These are phyloP conservation scores for Neofusicoccum kwambonambiense DNA, from an alignment of 2,329 filamentous ascomycete species.

Conservation along the genomic window DNA sequence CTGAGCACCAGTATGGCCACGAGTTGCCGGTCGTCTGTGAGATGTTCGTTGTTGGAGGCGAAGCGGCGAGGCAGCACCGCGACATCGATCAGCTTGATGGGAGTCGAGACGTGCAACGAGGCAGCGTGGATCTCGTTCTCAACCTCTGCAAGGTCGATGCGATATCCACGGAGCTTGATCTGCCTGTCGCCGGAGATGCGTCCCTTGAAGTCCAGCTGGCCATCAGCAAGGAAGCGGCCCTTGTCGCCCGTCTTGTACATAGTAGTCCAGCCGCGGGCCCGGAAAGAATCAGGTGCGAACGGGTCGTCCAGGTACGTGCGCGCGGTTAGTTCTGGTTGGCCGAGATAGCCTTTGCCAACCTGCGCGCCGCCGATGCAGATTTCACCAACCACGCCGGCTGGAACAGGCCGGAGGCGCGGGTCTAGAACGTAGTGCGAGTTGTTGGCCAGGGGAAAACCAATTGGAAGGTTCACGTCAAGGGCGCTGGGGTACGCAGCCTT, in stretches of 20 bases:
- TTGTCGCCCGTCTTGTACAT: conserved; percentile 44
- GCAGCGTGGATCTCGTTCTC: conserved; percentile 23
- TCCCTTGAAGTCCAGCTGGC: conserved; percentile 37
- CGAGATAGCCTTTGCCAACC: conserved; percentile 37
- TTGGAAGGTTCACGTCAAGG: not conserved
- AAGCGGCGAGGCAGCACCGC: conserved; percentile 27
- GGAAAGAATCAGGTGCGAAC: conserved; percentile 20
- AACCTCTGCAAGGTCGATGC: conserved; percentile 52
- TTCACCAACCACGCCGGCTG: conserved; percentile 43
- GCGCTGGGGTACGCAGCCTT: not conserved
- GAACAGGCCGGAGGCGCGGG: conserved; percentile 34
- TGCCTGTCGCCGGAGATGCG: conserved; percentile 45
- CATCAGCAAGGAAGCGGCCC: conserved; percentile 35
- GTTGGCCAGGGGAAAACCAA: conserved; percentile 3
- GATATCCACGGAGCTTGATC: conserved; percentile 47
- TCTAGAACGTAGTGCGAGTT: conserved; percentile 39
- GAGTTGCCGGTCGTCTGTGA: conserved; percentile 22
- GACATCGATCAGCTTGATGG: conserved; percentile 23
- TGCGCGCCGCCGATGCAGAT: conserved; percentile 39
- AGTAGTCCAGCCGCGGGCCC: conserved; percentile 22
- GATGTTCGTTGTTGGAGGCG: not conserved
- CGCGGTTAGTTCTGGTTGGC: conserved; percentile 23
- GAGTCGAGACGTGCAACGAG: conserved; percentile 25
- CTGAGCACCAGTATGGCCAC: conserved; percentile 40
- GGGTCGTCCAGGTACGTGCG: conserved; percentile 26